Percentiles rank a stretch among this genome's conserved stretches.
phyloP scores from a whole-genome alignment of 306 rosid genomes.

The Rosa lucieae region DNA sequence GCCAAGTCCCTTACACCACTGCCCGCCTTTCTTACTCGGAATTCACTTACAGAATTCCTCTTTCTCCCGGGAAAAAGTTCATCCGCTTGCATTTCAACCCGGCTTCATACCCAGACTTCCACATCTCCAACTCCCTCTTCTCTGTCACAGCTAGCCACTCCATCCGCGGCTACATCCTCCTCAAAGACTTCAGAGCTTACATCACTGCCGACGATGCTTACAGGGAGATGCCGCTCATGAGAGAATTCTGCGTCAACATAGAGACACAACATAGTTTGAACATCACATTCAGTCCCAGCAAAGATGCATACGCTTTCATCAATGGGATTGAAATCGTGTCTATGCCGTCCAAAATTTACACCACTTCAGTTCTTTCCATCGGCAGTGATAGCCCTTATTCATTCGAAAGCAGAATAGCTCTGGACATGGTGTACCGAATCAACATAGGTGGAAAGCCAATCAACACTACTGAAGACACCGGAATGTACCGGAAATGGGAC shows the following conservation, averaged over 20 bases:
- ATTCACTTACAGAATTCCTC: constrained; percentile 49
- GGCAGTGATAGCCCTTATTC: background rate
- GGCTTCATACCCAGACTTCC: constrained; percentile 7
- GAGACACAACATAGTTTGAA: constrained; percentile 23
- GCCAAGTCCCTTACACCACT: background rate
- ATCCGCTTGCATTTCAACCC: constrained; percentile 51
- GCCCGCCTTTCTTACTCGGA: constrained; percentile 31
- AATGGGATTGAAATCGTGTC: constrained; percentile 74
- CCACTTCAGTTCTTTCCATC: background rate
- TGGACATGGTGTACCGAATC: constrained; percentile 24
- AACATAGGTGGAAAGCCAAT: background rate
- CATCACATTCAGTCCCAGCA: constrained; percentile 46
- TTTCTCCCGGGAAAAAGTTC: constrained; percentile 47
- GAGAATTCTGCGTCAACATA: constrained; percentile 44
- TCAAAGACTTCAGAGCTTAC: constrained; percentile 46
- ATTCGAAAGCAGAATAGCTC: background rate
- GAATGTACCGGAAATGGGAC: constrained; percentile 26
- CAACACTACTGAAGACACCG: background rate
- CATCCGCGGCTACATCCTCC: constrained; percentile 49
- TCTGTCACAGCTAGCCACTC: constrained; percentile 49
- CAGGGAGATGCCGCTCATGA: background rate
- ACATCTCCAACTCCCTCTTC: constrained; percentile 34
- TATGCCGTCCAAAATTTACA: constrained; percentile 60
- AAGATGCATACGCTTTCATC: constrained; percentile 48
- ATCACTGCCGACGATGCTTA: constrained; percentile 25